Evolutionary conservation across 257 asterid genomes (phyloP).

Genomic region (Voacanga thouarsii): DNA sequence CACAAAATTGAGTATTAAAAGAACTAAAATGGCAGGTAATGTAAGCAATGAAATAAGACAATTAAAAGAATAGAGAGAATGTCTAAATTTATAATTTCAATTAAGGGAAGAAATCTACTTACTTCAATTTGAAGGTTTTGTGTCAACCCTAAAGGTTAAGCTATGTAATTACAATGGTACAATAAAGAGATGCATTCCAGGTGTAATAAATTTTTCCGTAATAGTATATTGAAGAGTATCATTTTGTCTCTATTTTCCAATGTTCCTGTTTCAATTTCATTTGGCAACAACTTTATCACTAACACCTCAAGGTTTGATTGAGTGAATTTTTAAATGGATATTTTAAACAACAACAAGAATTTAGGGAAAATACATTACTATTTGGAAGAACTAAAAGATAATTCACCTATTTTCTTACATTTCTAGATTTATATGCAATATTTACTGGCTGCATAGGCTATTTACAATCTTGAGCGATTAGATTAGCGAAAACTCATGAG

Average conservation of each 20-base stretch:
- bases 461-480: no score
- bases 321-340: neutral
- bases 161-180: neutral
- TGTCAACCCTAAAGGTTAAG: conserved; percentile 18
- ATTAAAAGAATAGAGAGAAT: conserved; percentile 29
- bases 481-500: no score
- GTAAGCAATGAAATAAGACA: conserved; percentile 21
- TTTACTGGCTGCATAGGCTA: no score
- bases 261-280: neutral
- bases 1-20: conserved; percentile 11
- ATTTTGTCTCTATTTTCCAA: neutral
- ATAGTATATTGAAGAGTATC: neutral
- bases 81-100: no score
- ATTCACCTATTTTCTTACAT: no score
- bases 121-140: conserved; percentile 22
- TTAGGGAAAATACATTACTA: neutral
- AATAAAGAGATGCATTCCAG: neutral
- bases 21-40: neutral
- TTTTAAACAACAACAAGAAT: neutral
- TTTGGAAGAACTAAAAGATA: neutral
- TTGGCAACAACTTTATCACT: neutral
- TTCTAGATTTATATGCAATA: no score
- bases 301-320: neutral
- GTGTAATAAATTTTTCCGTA: neutral
- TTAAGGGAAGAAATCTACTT: no score